Base-by-base conservation (phyloP, 1,284 basidiomycete genomes). In the Malassezia brasiliensis region DNA sequence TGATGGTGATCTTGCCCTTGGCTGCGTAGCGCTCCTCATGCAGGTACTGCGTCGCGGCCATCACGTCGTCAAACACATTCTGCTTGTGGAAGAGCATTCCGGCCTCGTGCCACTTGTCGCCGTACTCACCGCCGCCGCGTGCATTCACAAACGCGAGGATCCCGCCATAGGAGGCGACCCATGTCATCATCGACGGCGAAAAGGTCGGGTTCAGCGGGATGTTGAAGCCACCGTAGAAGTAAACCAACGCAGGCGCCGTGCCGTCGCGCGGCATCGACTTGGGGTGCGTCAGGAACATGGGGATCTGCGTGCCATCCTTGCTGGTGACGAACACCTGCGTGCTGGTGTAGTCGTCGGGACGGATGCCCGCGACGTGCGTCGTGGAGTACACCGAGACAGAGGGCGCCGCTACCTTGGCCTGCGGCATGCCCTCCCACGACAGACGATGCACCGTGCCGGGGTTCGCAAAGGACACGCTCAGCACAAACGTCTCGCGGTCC, bases 281-380 rank as follows among this genome's bases (percentile, higher is more conserved):
- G 68, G 85, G 85, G 47, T 83, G 80, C 30, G 89, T 86, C 55
- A 90, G 80, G 69, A 89, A 90, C 86, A 90, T 88, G 2, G 88
- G 87, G 32, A 90, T 79, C 47, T 79, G 81, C 2, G 87, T 89
- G 0, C 87, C 86, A 67, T 90, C 88, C 72, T 85, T 86, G 75
- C 83, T 84, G 78, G 72, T 53, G 58, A 71, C 65, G 32, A 69
- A 65, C 52, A 83, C 81, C 76, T 90, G 88, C 62, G 81, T 79
- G 28, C 82, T 79, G 9, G 82, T 78, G 68, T 88, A 90, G 52
- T 89, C 85, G 5, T 84, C 80, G 1, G 82, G 79, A 50, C 81
- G 78, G 50, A 90, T 77, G 1, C 85, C 86, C 8, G 79, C 79
- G 11, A 88, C 80, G 52, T 80, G 72, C 0, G 84, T 84, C 34